A percentile compares a stretch with the other conserved stretches of the same genome.
phyloP scores from a whole-genome alignment of 108 stramenopile genomes.

The Pseudonitzschia pungens region DNA sequence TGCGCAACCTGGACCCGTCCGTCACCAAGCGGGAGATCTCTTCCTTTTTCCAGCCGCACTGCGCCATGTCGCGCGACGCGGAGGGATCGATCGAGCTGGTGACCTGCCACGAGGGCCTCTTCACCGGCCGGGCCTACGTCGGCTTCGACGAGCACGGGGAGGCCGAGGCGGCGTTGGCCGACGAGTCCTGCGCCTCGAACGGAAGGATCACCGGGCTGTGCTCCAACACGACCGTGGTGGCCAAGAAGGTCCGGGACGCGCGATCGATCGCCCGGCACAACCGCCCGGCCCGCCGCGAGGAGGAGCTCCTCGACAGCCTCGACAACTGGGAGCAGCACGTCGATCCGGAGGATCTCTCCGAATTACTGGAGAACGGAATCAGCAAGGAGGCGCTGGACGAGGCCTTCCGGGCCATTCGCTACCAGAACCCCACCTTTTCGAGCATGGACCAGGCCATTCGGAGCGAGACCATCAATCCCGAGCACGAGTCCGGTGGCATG shows the following conservation, averaged over 20 bases:
- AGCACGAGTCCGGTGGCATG: slow-evolving; percentile 46
- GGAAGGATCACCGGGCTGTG: slow-evolving; percentile 17
- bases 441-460: slow-evolving; percentile 67
- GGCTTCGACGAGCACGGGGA: slow-evolving; percentile 82
- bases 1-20: slow-evolving; percentile 61
- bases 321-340: slow-evolving; percentile 81
- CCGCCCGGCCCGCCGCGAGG: slow-evolving; percentile 55
- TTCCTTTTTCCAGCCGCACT: slow-evolving; percentile 70
- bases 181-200: slow-evolving; percentile 1
- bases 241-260: slow-evolving; percentile 26
- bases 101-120: slow-evolving; percentile 54
- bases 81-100: slow-evolving; percentile 79
- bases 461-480: slow-evolving; percentile 58
- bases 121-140: slow-evolving; percentile 77
- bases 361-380: slow-evolving; percentile 54
- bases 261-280: slow-evolving; percentile 29
- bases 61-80: slow-evolving; percentile 60
- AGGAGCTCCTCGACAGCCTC: slow-evolving; percentile 67
- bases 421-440: slow-evolving; percentile 69
- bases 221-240: slow-evolving; percentile 28
- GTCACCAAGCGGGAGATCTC: slow-evolving; percentile 70
- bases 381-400: slow-evolving; percentile 65
- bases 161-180: slow-evolving; percentile 52
- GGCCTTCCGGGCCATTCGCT: slow-evolving; percentile 64
- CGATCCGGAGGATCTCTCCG: slow-evolving; percentile 71